A percentile compares a stretch with the other conserved stretches of the same genome.
phyloP scores from a whole-genome alignment of 345 rosid species.

The Arabidopsis arenosa region DNA sequence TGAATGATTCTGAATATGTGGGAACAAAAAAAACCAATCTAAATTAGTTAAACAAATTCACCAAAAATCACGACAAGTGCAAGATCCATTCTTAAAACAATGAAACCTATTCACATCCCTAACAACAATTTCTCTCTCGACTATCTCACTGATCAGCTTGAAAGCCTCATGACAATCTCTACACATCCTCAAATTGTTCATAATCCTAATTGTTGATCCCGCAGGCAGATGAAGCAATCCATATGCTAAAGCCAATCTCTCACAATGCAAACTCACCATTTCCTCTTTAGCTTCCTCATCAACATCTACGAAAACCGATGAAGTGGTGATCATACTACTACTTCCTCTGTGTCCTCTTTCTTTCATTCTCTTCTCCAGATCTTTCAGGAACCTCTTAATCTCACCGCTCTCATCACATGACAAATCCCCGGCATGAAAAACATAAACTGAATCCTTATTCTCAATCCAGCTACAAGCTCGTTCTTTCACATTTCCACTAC shows the following conservation, averaged over 20 bases:
- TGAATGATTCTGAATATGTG: not conserved
- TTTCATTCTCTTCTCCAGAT: constrained; percentile 63
- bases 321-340: constrained; percentile 52
- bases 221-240: constrained; percentile 56
- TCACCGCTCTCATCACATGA: constrained; percentile 51
- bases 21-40: not conserved
- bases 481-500: constrained; percentile 63
- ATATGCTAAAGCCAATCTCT: constrained; percentile 70
- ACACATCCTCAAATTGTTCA: constrained; percentile 83
- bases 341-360: constrained; percentile 58
- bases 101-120: constrained; percentile 84
- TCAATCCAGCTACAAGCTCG: constrained; percentile 90
- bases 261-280: constrained; percentile 68
- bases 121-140: constrained; percentile 63
- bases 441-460: constrained; percentile 51
- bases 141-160: constrained; percentile 67
- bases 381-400: constrained; percentile 54
- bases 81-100: constrained; percentile 60
- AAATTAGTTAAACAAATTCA: constrained; percentile 12
- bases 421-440: constrained; percentile 65
- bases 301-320: constrained; percentile 61
- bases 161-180: constrained; percentile 73
- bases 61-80: constrained; percentile 75
- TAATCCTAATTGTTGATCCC: constrained; percentile 56
- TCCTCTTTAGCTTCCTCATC: constrained; percentile 71